phyloP scores from a whole-genome alignment of 2,329 filamentous ascomycete genomes.

The Fusarium oligoseptatum region DNA sequence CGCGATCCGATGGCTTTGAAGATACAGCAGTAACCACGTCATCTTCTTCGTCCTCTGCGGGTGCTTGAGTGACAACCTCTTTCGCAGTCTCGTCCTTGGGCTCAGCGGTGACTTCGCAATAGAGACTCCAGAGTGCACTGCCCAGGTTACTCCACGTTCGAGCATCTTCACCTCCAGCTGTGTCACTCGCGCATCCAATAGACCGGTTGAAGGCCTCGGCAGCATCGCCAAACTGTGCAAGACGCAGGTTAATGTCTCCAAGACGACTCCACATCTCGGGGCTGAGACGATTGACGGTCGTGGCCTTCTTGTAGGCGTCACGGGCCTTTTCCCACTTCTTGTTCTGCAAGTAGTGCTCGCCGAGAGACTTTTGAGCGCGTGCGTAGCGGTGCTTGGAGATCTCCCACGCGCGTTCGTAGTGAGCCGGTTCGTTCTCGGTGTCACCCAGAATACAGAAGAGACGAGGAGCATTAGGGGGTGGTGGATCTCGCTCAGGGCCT shows the following conservation, averaged over 20 bases:
- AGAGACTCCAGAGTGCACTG: constrained; percentile 81
- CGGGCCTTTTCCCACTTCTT: constrained; percentile 78
- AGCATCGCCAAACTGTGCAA: constrained; percentile 82
- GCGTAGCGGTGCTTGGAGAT: constrained; percentile 85
- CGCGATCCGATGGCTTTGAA: constrained; percentile 48
- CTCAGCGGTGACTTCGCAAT: constrained; percentile 64
- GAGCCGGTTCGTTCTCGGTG: constrained; percentile 77
- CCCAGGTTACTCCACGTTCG: constrained; percentile 97
- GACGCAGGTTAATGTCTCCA: constrained; percentile 86
- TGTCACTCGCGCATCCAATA: constrained; percentile 72
- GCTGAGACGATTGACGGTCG: constrained; percentile 84
- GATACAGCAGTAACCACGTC: constrained; percentile 44
- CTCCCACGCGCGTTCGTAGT: constrained; percentile 91
- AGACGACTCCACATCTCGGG: constrained; percentile 89
- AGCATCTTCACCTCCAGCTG: constrained; percentile 86
- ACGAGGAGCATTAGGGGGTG: constrained; percentile 85
- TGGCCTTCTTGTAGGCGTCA: constrained; percentile 82
- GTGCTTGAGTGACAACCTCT: constrained; percentile 35
- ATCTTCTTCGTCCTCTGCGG: constrained; percentile 46
- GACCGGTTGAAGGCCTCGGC: constrained; percentile 86
- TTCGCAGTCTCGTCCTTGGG: constrained; percentile 46
- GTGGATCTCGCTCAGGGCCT: constrained; percentile 75
- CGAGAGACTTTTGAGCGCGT: constrained; percentile 88
- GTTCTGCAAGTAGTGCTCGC: constrained; percentile 78
- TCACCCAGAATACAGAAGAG: constrained; percentile 96